Percentiles rank a stretch among this genome's conserved stretches.
These are phyloP conservation scores for Coniosporium tulheliwenetii DNA, from an alignment of 2,329 filamentous ascomycete genomes.

Conservation along the genomic window DNA sequence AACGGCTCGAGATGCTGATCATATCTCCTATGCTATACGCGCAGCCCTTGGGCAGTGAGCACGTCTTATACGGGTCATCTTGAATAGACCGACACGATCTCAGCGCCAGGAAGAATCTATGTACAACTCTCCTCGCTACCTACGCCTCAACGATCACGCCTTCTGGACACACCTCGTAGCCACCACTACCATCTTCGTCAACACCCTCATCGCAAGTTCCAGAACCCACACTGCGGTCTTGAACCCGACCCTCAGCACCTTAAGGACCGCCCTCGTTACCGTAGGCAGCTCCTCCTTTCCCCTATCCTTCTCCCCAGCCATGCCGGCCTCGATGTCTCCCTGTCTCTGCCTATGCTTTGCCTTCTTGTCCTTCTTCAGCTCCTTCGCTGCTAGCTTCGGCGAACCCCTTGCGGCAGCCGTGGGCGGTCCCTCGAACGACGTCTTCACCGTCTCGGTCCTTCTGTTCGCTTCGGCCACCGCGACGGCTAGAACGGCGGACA, in stretches of 20 bases:
- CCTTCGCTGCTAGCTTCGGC: constrained; percentile 2
- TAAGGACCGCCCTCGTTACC: constrained; percentile 21
- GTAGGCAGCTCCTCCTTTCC: constrained; percentile 20
- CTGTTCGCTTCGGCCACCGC: constrained; percentile 27
- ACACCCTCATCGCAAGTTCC: neutral
- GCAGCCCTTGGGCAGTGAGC: too few relatives aligned
- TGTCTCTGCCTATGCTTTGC: constrained; percentile 4
- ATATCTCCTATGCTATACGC: too few relatives aligned
- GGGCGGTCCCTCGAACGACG: constrained; percentile 17
- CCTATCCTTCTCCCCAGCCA: constrained; percentile 10
- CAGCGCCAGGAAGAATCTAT: too few relatives aligned
- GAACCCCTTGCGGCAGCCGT: constrained; percentile 1
- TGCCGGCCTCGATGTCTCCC: constrained; percentile 3
- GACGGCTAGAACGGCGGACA: constrained; percentile 26
- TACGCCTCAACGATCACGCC: neutral
- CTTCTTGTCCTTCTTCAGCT: constrained; percentile 8
- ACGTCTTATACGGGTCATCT: too few relatives aligned
- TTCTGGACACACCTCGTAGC: neutral
- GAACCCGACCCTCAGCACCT: constrained; percentile 23
- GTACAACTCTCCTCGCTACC: too few relatives aligned
- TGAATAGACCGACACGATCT: too few relatives aligned
- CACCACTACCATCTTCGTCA: neutral
- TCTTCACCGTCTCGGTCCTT: constrained; percentile 1
- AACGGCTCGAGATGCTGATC: too few relatives aligned
- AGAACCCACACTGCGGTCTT: constrained; percentile 26